phyloP scores from a whole-genome alignment of 176 grass and related monocot genomes.

The Hordeum marinum region DNA sequence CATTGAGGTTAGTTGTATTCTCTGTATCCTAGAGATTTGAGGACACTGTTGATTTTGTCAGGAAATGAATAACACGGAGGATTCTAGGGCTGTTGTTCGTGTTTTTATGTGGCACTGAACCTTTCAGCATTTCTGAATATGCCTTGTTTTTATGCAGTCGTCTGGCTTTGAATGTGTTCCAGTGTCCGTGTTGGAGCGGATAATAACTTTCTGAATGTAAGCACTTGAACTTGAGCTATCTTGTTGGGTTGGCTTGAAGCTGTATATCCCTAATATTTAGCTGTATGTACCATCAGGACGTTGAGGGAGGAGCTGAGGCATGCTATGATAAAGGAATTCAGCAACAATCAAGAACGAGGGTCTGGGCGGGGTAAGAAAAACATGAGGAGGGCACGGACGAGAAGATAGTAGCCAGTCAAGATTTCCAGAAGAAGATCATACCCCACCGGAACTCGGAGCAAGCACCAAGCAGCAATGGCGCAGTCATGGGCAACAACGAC shows the following conservation, averaged over 20 bases:
- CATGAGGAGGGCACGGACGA: background rate
- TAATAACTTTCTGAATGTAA: slow-evolving; percentile 92
- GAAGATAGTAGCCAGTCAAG: slow-evolving; percentile 26
- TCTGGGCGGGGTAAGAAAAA: slow-evolving; percentile 32
- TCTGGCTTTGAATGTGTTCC: slow-evolving; percentile 93
- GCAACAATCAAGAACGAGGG: slow-evolving; percentile 68
- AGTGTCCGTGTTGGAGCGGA: slow-evolving; percentile 72
- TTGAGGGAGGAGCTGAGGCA: slow-evolving; percentile 79
- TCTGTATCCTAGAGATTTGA: background rate
- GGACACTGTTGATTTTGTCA: background rate
- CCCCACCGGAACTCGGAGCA: slow-evolving; percentile 28
- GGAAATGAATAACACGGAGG: background rate
- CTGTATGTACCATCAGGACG: slow-evolving; percentile 54
- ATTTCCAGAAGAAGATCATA: slow-evolving; percentile 94
- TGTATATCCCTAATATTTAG: slow-evolving; percentile 10
- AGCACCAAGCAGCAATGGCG: background rate
- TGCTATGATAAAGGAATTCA: slow-evolving; percentile 65
- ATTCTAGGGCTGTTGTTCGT: background rate
- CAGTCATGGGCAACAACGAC: slow-evolving; percentile 22
- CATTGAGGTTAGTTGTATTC: slow-evolving; percentile 61
- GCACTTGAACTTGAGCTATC: slow-evolving; percentile 10
- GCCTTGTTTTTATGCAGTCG: slow-evolving; percentile 43
- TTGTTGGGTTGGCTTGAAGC: background rate
- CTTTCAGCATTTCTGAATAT: slow-evolving; percentile 10
- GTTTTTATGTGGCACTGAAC: background rate